A percentile compares a stretch with the other conserved stretches of the same genome.
Conservation (phyloP, 805 yeast species). For the Kluyveromyces starmeri region DNA sequence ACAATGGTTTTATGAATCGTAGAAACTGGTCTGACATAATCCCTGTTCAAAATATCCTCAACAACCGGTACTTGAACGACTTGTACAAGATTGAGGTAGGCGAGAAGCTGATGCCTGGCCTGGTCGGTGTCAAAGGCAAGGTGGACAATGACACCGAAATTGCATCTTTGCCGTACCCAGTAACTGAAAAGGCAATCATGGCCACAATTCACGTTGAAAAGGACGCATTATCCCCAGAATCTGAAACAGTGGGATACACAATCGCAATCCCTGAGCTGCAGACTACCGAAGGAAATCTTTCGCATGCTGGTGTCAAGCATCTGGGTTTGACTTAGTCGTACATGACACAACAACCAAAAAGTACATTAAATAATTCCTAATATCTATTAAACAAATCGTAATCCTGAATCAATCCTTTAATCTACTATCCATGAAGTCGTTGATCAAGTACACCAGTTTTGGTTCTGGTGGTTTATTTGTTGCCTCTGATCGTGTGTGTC, state of each 20-base stretch:
- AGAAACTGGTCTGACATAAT: constrained; percentile 70
- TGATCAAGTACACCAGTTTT: too few relatives aligned
- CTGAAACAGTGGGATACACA: constrained; percentile 57
- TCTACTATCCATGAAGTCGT: too few relatives aligned
- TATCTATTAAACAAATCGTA: too few relatives aligned
- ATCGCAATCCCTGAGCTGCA: constrained; percentile 56
- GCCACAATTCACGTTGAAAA: constrained; percentile 69
- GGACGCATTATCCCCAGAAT: constrained; percentile 38
- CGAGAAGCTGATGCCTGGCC: constrained; percentile 20
- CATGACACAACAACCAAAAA: too few relatives aligned
- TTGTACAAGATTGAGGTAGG: constrained; percentile 10
- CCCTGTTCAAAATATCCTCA: constrained; percentile 36
- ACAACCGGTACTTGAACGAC: constrained; percentile 12
- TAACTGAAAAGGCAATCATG: constrained; percentile 48
- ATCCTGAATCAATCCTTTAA: too few relatives aligned
- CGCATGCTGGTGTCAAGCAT: constrained; percentile 26
- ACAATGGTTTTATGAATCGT: constrained; percentile 42
- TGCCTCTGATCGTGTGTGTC: too few relatives aligned
- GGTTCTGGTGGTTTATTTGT: too few relatives aligned
- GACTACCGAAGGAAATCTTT: constrained; percentile 19
- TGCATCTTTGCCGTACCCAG: constrained; percentile 40
- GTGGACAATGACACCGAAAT: constrained; percentile 29
- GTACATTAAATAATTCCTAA: too few relatives aligned
- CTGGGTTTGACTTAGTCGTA: constrained; percentile 6
- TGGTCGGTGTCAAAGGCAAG: constrained; percentile 32